Base-by-base conservation (phyloP, 2,329 filamentous ascomycete genomes). In the Fusarium floridanum region DNA sequence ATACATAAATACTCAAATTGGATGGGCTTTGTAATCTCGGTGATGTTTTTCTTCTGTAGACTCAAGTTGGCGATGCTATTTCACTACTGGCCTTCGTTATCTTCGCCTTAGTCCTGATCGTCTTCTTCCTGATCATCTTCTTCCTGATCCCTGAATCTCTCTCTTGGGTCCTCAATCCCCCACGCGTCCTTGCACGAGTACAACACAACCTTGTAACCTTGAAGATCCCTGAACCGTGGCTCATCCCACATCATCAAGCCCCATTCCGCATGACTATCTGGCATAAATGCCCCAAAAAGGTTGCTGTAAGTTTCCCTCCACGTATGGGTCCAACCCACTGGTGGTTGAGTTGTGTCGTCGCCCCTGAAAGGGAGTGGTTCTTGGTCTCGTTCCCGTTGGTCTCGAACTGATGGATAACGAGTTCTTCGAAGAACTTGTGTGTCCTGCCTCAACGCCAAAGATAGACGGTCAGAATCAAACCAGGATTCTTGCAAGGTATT, bases 1-100 rank as follows among this genome's bases (percentile, higher is more conserved):
- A 22, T 1, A 29, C 24, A 68, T 57, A 67, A 65, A 45, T 14
- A 67, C 24, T 59, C 62, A 57, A 72, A 65, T 69, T 72, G 43
- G 63, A 45, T 34, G 34, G 14, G 1, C 6, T 5, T 5, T 20
- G 17, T 12, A 9, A n/a, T 32, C 48, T 32, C 14, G 17, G 27
- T 55, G 27, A 55, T 53, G 27, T 14, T 20, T 32, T 53, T 11
- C 11, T 48, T 9, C 9, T 16, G 17, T 55, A 32, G 27, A 32
- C 27, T 14, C 6, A 14, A 14, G 32, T 34, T 34, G 32, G 11
- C 32, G 32, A 34, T 34, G 10, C 11, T 1, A 34, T 34, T 34
- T 34, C 11, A 34, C 11, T 34, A 34, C 32, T 6, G 5, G 11
- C 10, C 43, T 1, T 16, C 14, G 14, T 24, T 2, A 27, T 48